phyloP scores from a whole-genome alignment of 805 yeast species.

The Trichomonascus vanleenenianus region DNA sequence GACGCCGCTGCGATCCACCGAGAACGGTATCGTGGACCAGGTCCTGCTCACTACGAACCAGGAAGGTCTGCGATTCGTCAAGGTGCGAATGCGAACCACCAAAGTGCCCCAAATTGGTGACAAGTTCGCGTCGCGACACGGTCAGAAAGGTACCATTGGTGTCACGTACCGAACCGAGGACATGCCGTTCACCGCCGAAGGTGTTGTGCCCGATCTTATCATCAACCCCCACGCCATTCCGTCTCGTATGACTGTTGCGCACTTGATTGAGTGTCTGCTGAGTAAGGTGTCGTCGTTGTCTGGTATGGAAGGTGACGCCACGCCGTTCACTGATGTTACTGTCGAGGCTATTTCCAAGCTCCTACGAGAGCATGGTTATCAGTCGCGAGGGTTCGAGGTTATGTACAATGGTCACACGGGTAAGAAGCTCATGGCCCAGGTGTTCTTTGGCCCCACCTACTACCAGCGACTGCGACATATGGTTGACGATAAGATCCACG shows the following conservation, averaged over 20 bases:
- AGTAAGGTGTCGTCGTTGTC: slow-evolving; percentile 91
- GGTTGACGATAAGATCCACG: slow-evolving; percentile 99
- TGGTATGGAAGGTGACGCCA: slow-evolving; percentile 98
- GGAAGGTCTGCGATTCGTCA: slow-evolving; percentile 95
- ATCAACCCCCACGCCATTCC: slow-evolving; percentile 99
- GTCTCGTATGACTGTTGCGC: slow-evolving; percentile 99
- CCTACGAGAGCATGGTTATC: slow-evolving; percentile 92
- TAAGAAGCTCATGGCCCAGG: slow-evolving; percentile 94
- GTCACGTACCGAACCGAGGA: slow-evolving; percentile 97
- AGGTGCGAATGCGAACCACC: slow-evolving; percentile 98
- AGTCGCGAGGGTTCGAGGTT: slow-evolving; percentile 96
- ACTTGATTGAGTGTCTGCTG: slow-evolving; percentile 94
- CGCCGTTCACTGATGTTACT: slow-evolving; percentile 97
- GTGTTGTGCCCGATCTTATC: slow-evolving; percentile 93
- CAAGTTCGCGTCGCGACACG: slow-evolving; percentile 98
- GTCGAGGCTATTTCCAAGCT: slow-evolving; percentile 93
- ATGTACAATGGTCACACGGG: slow-evolving; percentile 99
- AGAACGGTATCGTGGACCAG: slow-evolving; percentile 97
- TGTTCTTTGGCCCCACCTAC: slow-evolving; percentile 98
- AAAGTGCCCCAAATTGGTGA: slow-evolving; percentile 99
- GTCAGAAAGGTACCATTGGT: slow-evolving; percentile 99
- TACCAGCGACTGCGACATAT: slow-evolving; percentile 97
- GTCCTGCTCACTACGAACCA: slow-evolving; percentile 94
- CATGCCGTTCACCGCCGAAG: slow-evolving; percentile 95
- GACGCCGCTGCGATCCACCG: slow-evolving; percentile 93